These are phyloP conservation scores for Aureobasidium zeae DNA, from an alignment of 2,329 filamentous ascomycete species.

Conservation along the genomic window DNA sequence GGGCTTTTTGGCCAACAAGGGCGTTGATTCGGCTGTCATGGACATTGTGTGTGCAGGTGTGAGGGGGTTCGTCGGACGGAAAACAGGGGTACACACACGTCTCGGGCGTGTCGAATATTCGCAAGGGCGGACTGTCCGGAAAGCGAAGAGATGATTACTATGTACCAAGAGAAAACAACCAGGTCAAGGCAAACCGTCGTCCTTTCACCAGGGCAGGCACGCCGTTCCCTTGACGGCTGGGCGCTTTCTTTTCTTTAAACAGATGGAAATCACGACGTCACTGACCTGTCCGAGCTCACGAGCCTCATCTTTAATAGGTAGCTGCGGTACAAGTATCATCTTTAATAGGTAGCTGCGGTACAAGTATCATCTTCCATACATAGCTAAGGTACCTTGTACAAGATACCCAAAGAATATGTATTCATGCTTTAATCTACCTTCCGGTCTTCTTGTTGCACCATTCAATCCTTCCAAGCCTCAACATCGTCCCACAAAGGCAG, in stretches of 20 bases:
- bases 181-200: neutral
- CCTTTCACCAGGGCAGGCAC: slow-evolving; percentile 4
- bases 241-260: too few relatives aligned
- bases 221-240: slow-evolving; percentile 12
- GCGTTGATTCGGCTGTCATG: slow-evolving; percentile 15
- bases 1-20: slow-evolving; percentile 15
- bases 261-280: too few relatives aligned
- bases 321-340: too few relatives aligned
- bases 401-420: too few relatives aligned
- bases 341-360: too few relatives aligned
- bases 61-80: neutral
- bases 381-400: too few relatives aligned
- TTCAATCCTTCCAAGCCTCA: slow-evolving; percentile 21
- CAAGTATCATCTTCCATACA: too few relatives aligned
- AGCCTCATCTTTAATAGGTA: too few relatives aligned
- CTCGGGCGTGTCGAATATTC: neutral
- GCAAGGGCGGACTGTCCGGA: neutral
- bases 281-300: slow-evolving; percentile 1
- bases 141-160: too few relatives aligned
- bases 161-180: neutral
- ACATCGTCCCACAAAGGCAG: slow-evolving; percentile 45
- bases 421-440: neutral
- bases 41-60: slow-evolving; percentile 13
- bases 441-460: too few relatives aligned
- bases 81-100: neutral